Conservation (phyloP, 306 rosid species). For the Castanea crenata region DNA sequence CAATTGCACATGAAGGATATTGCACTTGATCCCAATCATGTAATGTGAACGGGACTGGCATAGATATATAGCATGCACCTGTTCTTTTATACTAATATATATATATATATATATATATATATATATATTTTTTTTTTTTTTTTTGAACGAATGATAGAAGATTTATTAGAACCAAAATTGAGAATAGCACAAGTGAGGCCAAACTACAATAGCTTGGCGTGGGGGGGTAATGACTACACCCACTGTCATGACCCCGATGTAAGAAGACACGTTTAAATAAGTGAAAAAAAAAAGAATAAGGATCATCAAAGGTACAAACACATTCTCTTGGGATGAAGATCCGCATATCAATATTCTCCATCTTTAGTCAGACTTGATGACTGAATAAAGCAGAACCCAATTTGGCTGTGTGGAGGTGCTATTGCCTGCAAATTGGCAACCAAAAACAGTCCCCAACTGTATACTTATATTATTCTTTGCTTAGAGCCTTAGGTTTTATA, state of each 20-base stretch:
- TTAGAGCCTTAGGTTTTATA: not conserved
- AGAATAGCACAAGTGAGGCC: too few species aligned
- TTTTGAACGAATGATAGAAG: too few species aligned
- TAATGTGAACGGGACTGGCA: not conserved
- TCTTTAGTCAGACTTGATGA: not conserved
- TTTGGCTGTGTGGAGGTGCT: not conserved
- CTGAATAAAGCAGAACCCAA: not conserved
- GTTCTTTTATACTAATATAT: not conserved
- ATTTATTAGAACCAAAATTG: too few species aligned
- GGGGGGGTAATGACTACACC: too few species aligned
- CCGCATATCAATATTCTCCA: not conserved
- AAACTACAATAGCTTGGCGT: too few species aligned
- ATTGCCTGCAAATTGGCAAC: conserved; percentile 11
- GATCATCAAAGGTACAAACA: not conserved
- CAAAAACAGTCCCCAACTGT: not conserved
- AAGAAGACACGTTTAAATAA: not conserved
- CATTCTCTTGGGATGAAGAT: not conserved
- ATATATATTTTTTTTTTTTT: too few species aligned
- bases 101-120: too few species aligned
- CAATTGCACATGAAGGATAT: too few species aligned
- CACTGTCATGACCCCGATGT: too few species aligned
- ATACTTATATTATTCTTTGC: not conserved
- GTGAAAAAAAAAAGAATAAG: not conserved
- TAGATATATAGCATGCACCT: not conserved
- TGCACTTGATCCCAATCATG: too few species aligned